Conservation (phyloP, 441 rosid genomes). For the Adansonia grandidieri region DNA sequence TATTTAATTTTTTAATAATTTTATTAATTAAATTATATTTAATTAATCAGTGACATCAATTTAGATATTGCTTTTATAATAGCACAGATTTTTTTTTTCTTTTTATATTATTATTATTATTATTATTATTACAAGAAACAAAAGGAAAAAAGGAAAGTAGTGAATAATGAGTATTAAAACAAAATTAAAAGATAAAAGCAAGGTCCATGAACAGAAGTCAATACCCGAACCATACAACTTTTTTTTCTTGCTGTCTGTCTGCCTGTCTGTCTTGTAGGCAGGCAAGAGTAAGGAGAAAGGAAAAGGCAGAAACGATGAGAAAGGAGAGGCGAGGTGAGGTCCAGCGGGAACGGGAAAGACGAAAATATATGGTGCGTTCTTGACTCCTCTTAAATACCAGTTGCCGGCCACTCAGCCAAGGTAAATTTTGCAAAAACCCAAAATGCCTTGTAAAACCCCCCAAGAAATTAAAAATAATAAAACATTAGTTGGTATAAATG, state of each 20-base stretch:
- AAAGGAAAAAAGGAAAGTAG: constrained; percentile 11
- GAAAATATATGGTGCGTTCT: constrained; percentile 93
- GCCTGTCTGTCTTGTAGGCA: constrained; percentile 5
- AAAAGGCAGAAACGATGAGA: constrained; percentile 10
- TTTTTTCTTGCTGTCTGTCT: constrained; percentile 17
- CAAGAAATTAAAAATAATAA: constrained; percentile 7
- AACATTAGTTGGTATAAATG: constrained; percentile 39
- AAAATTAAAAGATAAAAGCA: constrained; percentile 20
- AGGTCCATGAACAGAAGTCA: constrained; percentile 71
- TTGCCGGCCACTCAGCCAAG: constrained; percentile 17
- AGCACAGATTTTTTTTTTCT: too few species aligned
- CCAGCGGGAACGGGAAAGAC: constrained; percentile 27
- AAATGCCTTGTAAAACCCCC: constrained; percentile 4
- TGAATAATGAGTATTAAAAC: neutral
- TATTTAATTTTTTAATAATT: too few species aligned
- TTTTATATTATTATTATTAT: too few species aligned
- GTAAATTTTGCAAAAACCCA: constrained; percentile 16
- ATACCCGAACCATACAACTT: constrained; percentile 94
- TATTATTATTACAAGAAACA: too few species aligned
- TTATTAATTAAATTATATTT: too few species aligned
- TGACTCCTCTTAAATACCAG: constrained; percentile 62
- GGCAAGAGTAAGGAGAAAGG: neutral
- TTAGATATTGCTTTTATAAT: too few species aligned
- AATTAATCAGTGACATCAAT: too few species aligned
- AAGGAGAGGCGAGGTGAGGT: neutral